Base-by-base conservation (phyloP, 2,329 filamentous ascomycete species). In the Aspergillus thermomutatus region DNA sequence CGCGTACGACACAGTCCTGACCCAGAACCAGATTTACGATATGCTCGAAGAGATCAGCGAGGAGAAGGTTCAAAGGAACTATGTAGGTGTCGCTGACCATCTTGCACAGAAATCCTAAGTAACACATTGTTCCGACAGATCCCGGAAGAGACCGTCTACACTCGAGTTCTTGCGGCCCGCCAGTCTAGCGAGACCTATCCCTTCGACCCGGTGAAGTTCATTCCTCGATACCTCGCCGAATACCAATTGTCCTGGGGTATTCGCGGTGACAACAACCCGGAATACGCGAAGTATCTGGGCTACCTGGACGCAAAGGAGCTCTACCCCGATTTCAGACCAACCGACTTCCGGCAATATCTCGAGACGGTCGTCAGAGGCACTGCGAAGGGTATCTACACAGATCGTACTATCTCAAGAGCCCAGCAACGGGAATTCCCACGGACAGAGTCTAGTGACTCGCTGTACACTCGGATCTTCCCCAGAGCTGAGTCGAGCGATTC, bases 281-380 rank as follows among this genome's bases (percentile, higher is more conserved):
- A 82, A 54, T 74, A 78, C 59, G 83, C 83, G 10, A 72, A 75
- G 50, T 84, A 84, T 58, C 71, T 86, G 4, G 82, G 82, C 1
- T 84, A 85, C 64, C 57, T 84, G 19, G 72, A 77, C 53, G 75
- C 72, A 31, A 79, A 78, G 61, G 79, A 84, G 19, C 69, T 85
- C 25, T 85, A 84, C 62, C 82, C 82, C 3, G 80, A 82, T 21
- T 72, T 83, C 53, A 59, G 75, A 52, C 72, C 71, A 1, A 74
- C 64, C 31, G 68, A 69, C 19, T 77, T 79, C 60, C 67, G 68
- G 56, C 69, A 72, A 5, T 80, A 75, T 56, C 64, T 78, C 8
- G 63, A 73, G 50, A 72, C 75, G 1, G 65, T 80, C 6, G 60
- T 81, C 25, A 69, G 66, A 9, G 79, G 79, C 10, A 76, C 73